Conservation (phyloP, 192 early-diverging fungal species). For the Podila minutissima region DNA sequence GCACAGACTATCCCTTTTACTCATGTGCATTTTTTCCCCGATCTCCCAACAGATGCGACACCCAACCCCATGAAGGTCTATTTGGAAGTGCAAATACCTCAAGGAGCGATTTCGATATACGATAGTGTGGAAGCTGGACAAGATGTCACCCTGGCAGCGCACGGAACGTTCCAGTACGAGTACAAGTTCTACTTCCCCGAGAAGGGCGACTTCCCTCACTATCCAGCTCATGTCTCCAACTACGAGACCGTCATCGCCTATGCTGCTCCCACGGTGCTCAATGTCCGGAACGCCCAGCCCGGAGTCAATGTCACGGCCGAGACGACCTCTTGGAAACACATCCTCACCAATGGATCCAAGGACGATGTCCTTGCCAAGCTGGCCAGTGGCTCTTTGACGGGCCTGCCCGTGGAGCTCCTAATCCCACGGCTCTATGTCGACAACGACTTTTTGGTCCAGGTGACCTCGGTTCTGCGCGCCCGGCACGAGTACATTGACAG, state of each 20-base stretch:
- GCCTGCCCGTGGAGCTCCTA: conserved; percentile 24
- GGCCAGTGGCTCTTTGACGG: conserved; percentile 11
- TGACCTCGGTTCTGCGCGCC: conserved; percentile 42
- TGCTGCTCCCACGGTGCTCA: conserved; percentile 22
- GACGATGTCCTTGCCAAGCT: conserved; percentile 25
- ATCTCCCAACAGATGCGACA: conserved; percentile 47
- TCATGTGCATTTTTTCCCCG: not conserved
- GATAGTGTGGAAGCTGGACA: conserved; percentile 11
- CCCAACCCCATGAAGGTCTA: conserved; percentile 49
- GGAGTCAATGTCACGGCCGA: conserved; percentile 2
- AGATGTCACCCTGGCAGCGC: conserved; percentile 20
- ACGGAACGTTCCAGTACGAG: conserved; percentile 39
- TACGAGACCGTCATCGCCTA: conserved; percentile 37
- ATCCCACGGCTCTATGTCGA: conserved; percentile 34
- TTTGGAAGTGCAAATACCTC: conserved; percentile 54
- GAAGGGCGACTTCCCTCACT: conserved; percentile 47
- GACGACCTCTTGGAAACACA: conserved; percentile 24
- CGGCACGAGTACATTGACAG: conserved; percentile 27
- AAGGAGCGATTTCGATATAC: conserved; percentile 49
- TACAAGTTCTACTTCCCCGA: conserved; percentile 61
- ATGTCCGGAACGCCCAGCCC: conserved; percentile 7
- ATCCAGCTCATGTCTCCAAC: conserved; percentile 51
- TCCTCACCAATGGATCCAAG: conserved; percentile 16
- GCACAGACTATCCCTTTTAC: not conserved
- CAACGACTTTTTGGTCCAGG: conserved; percentile 7